Evolutionary conservation across 1,139 yeast genomes (phyloP), one percentile per base, ranked within the genome.

Genomic region (Hansenula sp.): DNA sequence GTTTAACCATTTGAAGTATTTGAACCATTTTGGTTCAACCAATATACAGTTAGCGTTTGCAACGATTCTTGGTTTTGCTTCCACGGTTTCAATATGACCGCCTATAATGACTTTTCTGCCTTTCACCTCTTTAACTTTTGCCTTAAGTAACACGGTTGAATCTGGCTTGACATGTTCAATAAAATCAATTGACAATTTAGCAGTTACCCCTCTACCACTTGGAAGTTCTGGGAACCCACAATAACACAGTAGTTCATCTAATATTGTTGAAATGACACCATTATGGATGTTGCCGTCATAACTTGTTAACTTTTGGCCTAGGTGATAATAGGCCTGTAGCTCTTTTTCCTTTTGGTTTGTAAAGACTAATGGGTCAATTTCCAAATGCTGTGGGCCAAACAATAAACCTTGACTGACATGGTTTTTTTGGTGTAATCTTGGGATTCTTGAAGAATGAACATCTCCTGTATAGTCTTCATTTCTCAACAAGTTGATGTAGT

Each of bases 211-310:
- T 43, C 84, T 73, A 45, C 80, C 77, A 44, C 83, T 79, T 1
- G 99, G 98, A n/a, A 93, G 70, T 29, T 74, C 67, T 6, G 91
- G 81, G 60, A 90, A 93, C 17, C 96, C 98, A 58, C 96, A 87
- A 38, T 81, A 74, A 57, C 96, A 89, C 37, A 93, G 70, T 0
- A 87, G 83, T 61, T 93, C 99, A 62, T 93, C 99, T 40, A 93
- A 58, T 33, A 93, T 66, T 2, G 96, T 84, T 1, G 96, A 79
- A 2, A 91, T 67, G 5, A 91, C 72, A 0, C 99, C 99, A 52
- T 93, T 91, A 59, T 93, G 98, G 29, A 93, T 77, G 43, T 80
- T 79, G 0, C 89, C 89, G 27, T 63, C 62, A 47, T 80, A 85
- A 50, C 80, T 79, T 10, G 81, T 72, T 33, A 91, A 63, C 38